phyloP scores from a whole-genome alignment of 257 asterid species.

The Solanum virginianum region DNA sequence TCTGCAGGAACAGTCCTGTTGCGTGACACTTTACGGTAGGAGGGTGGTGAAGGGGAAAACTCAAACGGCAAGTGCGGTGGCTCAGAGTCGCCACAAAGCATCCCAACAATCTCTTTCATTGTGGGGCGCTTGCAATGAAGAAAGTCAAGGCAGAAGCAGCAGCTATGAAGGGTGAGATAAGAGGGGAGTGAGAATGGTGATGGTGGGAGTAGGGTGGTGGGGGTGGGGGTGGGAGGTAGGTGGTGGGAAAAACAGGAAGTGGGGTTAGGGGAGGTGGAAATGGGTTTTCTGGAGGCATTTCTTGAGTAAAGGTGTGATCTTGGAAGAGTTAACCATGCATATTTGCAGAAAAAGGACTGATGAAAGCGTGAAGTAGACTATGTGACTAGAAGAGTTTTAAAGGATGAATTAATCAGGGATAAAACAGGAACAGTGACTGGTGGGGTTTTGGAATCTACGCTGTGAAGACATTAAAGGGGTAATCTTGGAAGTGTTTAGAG shows the following conservation, averaged over 20 bases:
- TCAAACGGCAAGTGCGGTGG: conserved; percentile 83
- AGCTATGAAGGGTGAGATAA: conserved; percentile 39
- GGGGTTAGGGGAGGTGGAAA: background rate
- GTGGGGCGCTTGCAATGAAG: conserved; percentile 51
- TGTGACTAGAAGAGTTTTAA: background rate
- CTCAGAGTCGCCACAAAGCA: conserved; percentile 76
- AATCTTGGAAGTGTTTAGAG: background rate
- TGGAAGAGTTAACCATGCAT: background rate
- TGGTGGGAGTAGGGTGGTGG: conserved; percentile 16
- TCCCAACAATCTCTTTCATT: conserved; percentile 65
- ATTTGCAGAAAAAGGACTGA: background rate
- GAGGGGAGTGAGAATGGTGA: conserved; percentile 5
- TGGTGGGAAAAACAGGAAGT: conserved; percentile 9
- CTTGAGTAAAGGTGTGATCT: background rate
- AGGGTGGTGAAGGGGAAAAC: conserved; percentile 90
- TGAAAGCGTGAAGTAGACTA: background rate
- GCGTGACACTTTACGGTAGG: conserved; percentile 59
- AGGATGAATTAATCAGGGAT: background rate
- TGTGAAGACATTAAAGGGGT: background rate
- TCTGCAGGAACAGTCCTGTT: conserved; percentile 75
- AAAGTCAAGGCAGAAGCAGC: conserved; percentile 34
- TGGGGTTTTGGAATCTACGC: background rate
- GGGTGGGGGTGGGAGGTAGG: conserved; percentile 17
- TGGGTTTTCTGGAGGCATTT: conserved; percentile 20
- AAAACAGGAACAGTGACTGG: background rate